Conservation (phyloP, 768 basidiomycete genomes). For the Tricholoma matsutake region DNA sequence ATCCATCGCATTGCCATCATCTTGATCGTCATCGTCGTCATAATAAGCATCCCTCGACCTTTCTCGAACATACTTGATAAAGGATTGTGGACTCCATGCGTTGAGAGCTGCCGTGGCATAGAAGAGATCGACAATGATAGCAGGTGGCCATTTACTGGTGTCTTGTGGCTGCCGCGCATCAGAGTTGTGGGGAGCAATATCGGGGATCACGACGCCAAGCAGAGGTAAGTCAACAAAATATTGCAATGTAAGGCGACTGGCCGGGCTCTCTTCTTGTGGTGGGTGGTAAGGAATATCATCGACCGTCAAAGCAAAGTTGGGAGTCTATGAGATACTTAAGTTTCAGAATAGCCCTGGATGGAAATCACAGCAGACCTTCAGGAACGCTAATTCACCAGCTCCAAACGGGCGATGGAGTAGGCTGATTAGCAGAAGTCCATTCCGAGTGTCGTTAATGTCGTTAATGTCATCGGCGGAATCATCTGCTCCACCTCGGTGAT, state of each 20-base stretch:
- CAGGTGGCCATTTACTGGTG: too few relatives aligned
- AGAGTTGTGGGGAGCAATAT: background rate
- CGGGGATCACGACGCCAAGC: background rate
- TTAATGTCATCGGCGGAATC: constrained; percentile 1
- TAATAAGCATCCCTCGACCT: constrained; percentile 7
- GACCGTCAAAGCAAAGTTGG: background rate
- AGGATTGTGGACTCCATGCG: too few relatives aligned
- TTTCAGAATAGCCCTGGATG: constrained; percentile 2
- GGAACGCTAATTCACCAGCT: constrained; percentile 7
- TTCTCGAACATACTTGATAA: background rate
- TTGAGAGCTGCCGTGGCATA: too few relatives aligned
- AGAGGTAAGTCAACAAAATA: background rate
- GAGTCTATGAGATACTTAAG: background rate
- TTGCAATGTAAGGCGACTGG: background rate
- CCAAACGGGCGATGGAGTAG: constrained; percentile 9
- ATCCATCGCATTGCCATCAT: background rate
- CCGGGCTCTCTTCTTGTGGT: background rate
- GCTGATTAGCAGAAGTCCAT: constrained; percentile 10
- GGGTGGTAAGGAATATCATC: background rate
- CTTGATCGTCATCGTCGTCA: constrained; percentile 4
- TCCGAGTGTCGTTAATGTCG: constrained; percentile 11
- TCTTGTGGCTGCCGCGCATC: background rate
- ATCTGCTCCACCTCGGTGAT: background rate
- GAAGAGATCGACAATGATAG: too few relatives aligned
- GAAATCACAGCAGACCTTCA: constrained; percentile 14